phyloP scores from a whole-genome alignment of 139 green algal genomes.

The Bryopsis sp. region DNA sequence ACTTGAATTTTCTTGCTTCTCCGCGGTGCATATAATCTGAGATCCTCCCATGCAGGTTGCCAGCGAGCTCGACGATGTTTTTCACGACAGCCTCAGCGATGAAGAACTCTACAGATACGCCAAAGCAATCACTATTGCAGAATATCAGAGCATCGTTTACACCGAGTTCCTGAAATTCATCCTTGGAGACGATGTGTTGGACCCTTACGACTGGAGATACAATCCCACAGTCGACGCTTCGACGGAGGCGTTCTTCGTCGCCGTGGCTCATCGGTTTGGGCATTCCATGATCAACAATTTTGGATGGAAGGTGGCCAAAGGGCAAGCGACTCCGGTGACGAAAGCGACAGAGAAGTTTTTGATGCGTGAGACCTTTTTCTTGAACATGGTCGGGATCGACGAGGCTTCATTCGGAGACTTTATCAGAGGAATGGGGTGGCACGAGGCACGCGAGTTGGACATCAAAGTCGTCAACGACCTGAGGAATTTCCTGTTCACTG shows the following conservation, averaged over 20 bases:
- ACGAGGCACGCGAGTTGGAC: background rate
- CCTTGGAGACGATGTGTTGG: background rate
- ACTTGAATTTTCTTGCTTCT: too few species aligned
- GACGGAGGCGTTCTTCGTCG: background rate
- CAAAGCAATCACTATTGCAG: background rate
- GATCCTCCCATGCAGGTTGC: background rate
- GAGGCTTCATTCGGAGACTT: slow-evolving; percentile 5
- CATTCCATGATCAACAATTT: background rate
- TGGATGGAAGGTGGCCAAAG: background rate
- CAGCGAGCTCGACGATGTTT: background rate
- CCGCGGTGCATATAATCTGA: background rate
- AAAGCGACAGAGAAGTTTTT: background rate
- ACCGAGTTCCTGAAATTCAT: background rate
- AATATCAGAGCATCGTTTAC: background rate
- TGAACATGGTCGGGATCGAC: background rate
- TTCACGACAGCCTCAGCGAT: slow-evolving; percentile 1
- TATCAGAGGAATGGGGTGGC: background rate
- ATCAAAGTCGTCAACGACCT: background rate
- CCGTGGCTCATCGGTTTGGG: background rate
- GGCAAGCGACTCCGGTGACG: background rate
- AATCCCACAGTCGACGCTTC: background rate
- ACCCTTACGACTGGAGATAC: background rate
- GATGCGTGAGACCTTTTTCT: background rate
- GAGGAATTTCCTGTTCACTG: background rate
- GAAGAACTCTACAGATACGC: background rate